phyloP scores from a whole-genome alignment of 192 early-diverging fungal genomes.

The Coemansia erecta region DNA sequence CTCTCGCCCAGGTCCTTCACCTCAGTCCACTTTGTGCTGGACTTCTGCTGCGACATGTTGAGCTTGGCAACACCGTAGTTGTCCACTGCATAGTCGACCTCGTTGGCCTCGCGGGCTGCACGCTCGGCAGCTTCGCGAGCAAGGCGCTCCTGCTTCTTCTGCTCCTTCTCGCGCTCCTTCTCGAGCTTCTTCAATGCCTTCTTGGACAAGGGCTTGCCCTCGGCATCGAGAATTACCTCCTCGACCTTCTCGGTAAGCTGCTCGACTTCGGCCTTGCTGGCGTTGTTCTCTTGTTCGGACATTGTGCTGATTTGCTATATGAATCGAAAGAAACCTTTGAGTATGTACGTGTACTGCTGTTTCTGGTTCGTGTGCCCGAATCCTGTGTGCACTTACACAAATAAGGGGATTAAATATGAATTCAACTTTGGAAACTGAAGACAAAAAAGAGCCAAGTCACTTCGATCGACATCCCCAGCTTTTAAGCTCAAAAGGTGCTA shows the following conservation, averaged over 20 bases:
- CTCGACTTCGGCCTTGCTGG: constrained; percentile 18
- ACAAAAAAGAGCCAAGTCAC: no score
- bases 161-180: constrained; percentile 86
- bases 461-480: no score
- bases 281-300: constrained; percentile 34
- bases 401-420: no score
- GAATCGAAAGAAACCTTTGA: neutral
- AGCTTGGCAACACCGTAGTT: constrained; percentile 85
- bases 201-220: constrained; percentile 90
- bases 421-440: no score
- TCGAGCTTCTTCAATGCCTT: constrained; percentile 91
- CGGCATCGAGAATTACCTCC: constrained; percentile 61
- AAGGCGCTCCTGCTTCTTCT: constrained; percentile 60
- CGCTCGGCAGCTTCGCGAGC: constrained; percentile 62
- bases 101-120: constrained; percentile 57
- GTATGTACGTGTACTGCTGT: neutral
- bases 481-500: no score
- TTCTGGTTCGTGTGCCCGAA: neutral
- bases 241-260: constrained; percentile 50
- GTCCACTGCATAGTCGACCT: constrained; percentile 74
- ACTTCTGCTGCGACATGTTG: constrained; percentile 81
- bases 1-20: constrained; percentile 62
- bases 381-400: no score
- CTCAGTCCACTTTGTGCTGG: constrained; percentile 63
- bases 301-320: constrained; percentile 9